These are phyloP conservation scores for Diaporthe longicolla DNA, from an alignment of 2,329 filamentous ascomycete genomes.

Conservation along the genomic window DNA sequence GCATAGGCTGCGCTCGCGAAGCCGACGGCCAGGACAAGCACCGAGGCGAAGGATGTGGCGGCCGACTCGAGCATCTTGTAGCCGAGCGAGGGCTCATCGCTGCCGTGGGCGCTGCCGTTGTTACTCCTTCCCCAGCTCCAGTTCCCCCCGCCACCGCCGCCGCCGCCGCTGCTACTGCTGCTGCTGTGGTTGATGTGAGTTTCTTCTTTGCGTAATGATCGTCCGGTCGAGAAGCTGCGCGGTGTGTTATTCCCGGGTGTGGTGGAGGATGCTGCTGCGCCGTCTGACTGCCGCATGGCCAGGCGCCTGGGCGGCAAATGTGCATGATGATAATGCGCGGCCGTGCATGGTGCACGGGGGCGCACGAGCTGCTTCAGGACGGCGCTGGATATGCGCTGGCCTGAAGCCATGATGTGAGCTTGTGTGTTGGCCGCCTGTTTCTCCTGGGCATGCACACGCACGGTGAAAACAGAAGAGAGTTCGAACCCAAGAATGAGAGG, in stretches of 20 bases:
- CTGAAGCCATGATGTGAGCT: constrained; percentile 27
- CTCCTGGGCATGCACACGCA: background rate
- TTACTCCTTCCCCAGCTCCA: constrained; percentile 6
- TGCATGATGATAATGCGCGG: constrained; percentile 14
- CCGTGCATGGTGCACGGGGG: constrained; percentile 17
- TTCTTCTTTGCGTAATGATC: constrained; percentile 23
- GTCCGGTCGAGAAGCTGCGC: constrained; percentile 33
- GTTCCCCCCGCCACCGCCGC: constrained; percentile 30
- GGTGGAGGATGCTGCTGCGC: constrained; percentile 13
- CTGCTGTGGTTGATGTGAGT: background rate
- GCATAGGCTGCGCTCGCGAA: constrained; percentile 78
- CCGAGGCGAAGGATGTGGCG: constrained; percentile 81
- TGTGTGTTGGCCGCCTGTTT: background rate
- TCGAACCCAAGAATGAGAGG: background rate
- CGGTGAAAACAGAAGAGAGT: background rate
- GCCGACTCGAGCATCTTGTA: constrained; percentile 81
- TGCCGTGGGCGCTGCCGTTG: background rate
- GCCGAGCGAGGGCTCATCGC: constrained; percentile 56
- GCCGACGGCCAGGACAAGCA: constrained; percentile 77
- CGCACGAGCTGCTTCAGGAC: constrained; percentile 28
- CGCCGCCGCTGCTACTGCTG: background rate
- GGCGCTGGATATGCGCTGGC: constrained; percentile 29
- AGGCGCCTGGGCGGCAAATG: background rate
- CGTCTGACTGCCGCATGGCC: constrained; percentile 9
- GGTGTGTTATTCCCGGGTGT: background rate